Conservation (phyloP, 164 flowering plant genomes). For the Liquidambar formosana region DNA sequence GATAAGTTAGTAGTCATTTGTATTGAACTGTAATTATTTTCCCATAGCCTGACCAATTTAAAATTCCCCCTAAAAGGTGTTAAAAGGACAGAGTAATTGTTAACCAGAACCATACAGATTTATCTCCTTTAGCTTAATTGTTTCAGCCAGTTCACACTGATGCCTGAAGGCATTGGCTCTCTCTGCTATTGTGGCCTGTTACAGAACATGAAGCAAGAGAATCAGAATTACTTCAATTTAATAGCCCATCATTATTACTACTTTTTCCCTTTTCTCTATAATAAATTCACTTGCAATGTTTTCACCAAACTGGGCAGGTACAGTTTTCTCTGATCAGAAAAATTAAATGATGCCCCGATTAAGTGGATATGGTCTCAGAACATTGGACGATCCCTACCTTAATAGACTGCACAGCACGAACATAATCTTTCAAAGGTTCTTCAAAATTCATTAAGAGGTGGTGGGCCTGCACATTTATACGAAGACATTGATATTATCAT, state of each 20-base stretch:
- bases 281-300: neutral
- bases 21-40: no score
- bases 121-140: constrained; percentile 89
- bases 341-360: neutral
- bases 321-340: neutral
- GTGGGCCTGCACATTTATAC: constrained; percentile 59
- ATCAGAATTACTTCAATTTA: neutral
- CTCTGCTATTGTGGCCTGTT: constrained; percentile 87
- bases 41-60: no score
- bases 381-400: constrained; percentile 49
- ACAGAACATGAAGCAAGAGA: constrained; percentile 3
- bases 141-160: constrained; percentile 91
- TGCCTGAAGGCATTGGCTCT: constrained; percentile 93
- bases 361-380: neutral
- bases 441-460: constrained; percentile 90
- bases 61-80: no score
- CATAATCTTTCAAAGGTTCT: constrained; percentile 98
- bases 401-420: constrained; percentile 93
- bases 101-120: constrained; percentile 66
- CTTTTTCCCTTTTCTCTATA: neutral
- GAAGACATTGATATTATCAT: constrained; percentile 2
- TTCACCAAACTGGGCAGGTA: neutral
- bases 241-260: neutral
- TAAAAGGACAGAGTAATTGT: neutral
- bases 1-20: no score